These are phyloP conservation scores for Coemansia sp. DNA, from an alignment of 192 early-diverging fungal species.

Conservation along the genomic window DNA sequence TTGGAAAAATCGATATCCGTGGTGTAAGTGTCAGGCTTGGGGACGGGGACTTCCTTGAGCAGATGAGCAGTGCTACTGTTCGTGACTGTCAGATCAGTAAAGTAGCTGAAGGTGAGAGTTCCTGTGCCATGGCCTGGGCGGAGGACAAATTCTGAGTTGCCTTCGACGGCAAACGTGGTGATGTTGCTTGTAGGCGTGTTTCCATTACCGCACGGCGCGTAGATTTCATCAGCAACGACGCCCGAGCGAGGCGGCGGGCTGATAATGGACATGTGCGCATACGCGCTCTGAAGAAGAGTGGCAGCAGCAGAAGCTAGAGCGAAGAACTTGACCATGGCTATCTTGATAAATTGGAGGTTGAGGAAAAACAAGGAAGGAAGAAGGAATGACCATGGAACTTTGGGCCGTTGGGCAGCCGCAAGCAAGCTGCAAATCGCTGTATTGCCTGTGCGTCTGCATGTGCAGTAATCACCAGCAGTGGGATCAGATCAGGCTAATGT, in stretches of 20 bases:
- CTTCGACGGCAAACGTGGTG: constrained; percentile 33
- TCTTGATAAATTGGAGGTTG: not conserved
- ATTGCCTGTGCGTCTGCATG: not conserved
- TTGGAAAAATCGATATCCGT: constrained; percentile 35
- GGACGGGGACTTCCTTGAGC: constrained; percentile 19
- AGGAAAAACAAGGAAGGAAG: constrained; percentile 12
- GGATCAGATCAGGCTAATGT: not conserved
- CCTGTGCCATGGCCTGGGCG: constrained; percentile 35
- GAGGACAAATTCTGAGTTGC: constrained; percentile 35
- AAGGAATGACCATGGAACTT: constrained; percentile 31
- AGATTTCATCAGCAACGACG: constrained; percentile 30
- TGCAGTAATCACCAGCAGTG: not conserved
- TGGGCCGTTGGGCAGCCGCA: not conserved
- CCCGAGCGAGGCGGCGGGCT: constrained; percentile 44
- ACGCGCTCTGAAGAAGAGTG: constrained; percentile 35
- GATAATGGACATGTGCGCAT: constrained; percentile 36
- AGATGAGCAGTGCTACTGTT: constrained; percentile 19
- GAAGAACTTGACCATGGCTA: constrained; percentile 40
- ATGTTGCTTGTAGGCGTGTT: constrained; percentile 36
- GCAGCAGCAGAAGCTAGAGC: constrained; percentile 16
- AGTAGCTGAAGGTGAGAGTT: constrained; percentile 52
- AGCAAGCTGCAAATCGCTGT: not conserved
- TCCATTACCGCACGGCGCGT: constrained; percentile 38
- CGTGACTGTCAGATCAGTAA: constrained; percentile 37
- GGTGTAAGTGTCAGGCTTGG: constrained; percentile 28